Conservation (phyloP, 148 eudicot species). For the Dysphania ambrosioides region DNA sequence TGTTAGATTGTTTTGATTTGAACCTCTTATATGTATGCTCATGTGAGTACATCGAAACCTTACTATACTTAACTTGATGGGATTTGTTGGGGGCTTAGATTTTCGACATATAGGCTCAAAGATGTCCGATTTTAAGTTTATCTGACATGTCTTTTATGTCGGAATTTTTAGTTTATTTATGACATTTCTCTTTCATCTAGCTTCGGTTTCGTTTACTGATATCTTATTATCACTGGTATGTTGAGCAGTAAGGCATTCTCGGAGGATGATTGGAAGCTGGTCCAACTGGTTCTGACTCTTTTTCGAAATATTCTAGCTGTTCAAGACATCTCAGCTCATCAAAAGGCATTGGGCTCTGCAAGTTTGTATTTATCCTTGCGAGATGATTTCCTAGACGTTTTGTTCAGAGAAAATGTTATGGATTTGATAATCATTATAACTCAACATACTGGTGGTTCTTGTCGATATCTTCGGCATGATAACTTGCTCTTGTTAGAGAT, state of each 20-base stretch:
- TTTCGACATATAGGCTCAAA: background rate
- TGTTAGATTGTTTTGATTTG: background rate
- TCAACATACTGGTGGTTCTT: slow-evolving; percentile 71
- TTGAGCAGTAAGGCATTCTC: slow-evolving; percentile 64
- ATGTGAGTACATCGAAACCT: background rate
- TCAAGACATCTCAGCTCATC: slow-evolving; percentile 67
- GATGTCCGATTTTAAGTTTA: background rate
- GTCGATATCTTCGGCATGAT: slow-evolving; percentile 68
- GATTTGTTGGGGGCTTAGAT: background rate
- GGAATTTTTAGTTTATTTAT: background rate
- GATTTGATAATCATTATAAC: slow-evolving; percentile 73
- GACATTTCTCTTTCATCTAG: background rate
- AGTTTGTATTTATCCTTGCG: slow-evolving; percentile 53
- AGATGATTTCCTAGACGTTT: slow-evolving; percentile 63
- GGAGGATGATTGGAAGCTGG: slow-evolving; percentile 94
- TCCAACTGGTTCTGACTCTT: slow-evolving; percentile 85
- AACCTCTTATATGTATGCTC: background rate
- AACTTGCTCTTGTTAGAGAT: slow-evolving; percentile 86
- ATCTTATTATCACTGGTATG: slow-evolving; percentile 8
- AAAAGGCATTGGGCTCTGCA: slow-evolving; percentile 63
- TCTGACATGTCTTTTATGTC: too few species aligned
- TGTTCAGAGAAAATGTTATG: slow-evolving; percentile 87
- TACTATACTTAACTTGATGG: background rate
- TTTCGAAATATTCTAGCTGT: slow-evolving; percentile 83
- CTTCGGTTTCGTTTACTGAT: background rate